Evolutionary conservation across 176 grass and related monocot species (phyloP).

Genomic region (Pharus latifolius): DNA sequence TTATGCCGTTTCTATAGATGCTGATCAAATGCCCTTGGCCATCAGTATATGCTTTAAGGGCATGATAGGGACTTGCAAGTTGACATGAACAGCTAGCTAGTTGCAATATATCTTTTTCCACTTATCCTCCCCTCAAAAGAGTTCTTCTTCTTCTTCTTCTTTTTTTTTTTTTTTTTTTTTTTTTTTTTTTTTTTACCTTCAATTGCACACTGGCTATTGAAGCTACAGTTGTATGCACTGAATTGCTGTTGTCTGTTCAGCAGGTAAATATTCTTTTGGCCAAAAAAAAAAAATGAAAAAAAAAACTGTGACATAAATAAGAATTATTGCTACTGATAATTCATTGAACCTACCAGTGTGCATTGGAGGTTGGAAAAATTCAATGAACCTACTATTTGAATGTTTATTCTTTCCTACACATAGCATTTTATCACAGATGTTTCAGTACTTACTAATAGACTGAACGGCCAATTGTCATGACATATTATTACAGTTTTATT

Average conservation of each 20-base stretch:
- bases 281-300: background rate
- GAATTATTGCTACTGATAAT: background rate
- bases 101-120: conserved; percentile 6
- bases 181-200: conserved; percentile 11
- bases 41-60: background rate
- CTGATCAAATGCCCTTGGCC: conserved; percentile 2
- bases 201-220: background rate
- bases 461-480: no score
- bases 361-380: no score
- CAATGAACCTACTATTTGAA: background rate
- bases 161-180: no score
- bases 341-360: background rate
- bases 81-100: conserved; percentile 5
- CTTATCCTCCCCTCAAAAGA: background rate
- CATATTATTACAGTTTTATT: background rate
- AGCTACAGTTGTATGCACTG: background rate
- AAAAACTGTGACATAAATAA: no score
- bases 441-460: no score
- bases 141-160: no score
- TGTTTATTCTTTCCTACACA: background rate
- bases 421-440: background rate
- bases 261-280: background rate
- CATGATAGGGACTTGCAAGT: conserved; percentile 29
- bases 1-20: background rate
- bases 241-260: background rate